phyloP scores from a whole-genome alignment of 2,329 filamentous ascomycete genomes.

The Sporothrix dimorphospora region DNA sequence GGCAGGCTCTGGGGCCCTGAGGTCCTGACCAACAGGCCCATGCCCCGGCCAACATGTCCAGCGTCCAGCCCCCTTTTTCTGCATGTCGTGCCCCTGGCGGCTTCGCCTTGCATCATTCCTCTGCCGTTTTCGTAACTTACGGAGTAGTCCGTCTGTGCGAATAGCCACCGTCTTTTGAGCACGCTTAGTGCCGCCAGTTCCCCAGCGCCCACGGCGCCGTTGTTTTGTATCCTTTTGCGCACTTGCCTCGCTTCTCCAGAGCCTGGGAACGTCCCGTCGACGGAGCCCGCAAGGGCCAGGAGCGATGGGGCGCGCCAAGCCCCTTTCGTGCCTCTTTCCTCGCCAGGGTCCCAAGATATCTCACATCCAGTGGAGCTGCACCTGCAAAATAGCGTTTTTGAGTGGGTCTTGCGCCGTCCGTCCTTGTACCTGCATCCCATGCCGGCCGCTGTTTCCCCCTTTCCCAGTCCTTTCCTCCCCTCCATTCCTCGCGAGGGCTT shows the following conservation, averaged over 20 bases:
- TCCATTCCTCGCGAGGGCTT: constrained; percentile 27
- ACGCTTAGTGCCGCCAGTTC: not conserved
- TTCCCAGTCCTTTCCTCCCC: constrained; percentile 17
- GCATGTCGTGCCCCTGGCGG: not conserved
- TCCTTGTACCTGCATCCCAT: constrained; percentile 20
- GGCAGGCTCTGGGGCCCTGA: not conserved
- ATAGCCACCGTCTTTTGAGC: constrained; percentile 1
- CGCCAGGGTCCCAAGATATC: constrained; percentile 9
- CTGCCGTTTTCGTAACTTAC: not conserved
- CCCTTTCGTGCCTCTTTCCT: not conserved
- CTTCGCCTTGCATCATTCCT: not conserved
- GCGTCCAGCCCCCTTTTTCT: not conserved
- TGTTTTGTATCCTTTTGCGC: not conserved
- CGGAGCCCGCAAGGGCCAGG: constrained; percentile 11
- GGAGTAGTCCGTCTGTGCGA: not conserved
- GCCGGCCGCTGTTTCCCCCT: constrained; percentile 11
- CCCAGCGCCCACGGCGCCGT: too few species aligned
- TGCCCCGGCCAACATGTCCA: not conserved
- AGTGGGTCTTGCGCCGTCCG: constrained; percentile 8
- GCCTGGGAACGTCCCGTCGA: constrained; percentile 20
- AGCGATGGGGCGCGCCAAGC: constrained; percentile 9
- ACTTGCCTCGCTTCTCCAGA: not conserved
- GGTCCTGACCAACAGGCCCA: not conserved
- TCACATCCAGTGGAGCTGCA: constrained; percentile 6
- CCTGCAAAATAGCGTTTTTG: constrained; percentile 14